Conservation (phyloP, 805 yeast species). For the Yarrowia sp. region DNA sequence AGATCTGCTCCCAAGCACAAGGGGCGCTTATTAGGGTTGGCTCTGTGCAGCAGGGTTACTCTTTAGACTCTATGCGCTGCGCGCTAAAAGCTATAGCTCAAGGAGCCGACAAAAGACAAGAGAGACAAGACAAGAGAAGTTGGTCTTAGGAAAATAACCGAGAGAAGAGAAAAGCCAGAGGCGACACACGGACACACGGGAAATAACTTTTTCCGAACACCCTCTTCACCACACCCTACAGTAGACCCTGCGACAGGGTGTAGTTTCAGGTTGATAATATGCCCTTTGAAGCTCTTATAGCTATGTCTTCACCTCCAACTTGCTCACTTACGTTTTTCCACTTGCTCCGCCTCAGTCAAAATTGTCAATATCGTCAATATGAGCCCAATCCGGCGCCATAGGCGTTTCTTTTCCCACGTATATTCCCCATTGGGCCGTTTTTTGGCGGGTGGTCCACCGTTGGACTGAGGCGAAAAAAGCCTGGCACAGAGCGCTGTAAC, state of each 20-base stretch:
- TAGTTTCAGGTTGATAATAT: constrained; percentile 11
- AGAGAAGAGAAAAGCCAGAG: neutral
- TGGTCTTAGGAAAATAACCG: constrained; percentile 12
- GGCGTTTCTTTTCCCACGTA: neutral
- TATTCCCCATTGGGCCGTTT: constrained; percentile 20
- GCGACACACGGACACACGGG: constrained; percentile 5
- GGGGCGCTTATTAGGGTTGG: neutral
- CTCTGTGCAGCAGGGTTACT: neutral
- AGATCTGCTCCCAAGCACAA: constrained; percentile 9
- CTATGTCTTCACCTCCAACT: too few species aligned
- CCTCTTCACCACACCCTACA: neutral
- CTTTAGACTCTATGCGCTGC: constrained; percentile 7
- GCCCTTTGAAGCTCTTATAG: too few species aligned
- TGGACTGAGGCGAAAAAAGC: neutral
- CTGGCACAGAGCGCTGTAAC: neutral
- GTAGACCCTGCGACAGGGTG: constrained; percentile 22
- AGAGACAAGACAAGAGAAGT: neutral
- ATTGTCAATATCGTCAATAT: neutral
- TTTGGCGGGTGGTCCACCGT: neutral
- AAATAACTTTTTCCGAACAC: constrained; percentile 1
- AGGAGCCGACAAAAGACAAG: neutral
- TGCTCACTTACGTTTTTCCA: neutral
- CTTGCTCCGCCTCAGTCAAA: neutral
- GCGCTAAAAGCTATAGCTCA: neutral
- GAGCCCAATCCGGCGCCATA: neutral